Evolutionary conservation across 306 rosid species (phyloP), one percentile per base, ranked within the genome.

Genomic region (Leucaena leucocephala): DNA sequence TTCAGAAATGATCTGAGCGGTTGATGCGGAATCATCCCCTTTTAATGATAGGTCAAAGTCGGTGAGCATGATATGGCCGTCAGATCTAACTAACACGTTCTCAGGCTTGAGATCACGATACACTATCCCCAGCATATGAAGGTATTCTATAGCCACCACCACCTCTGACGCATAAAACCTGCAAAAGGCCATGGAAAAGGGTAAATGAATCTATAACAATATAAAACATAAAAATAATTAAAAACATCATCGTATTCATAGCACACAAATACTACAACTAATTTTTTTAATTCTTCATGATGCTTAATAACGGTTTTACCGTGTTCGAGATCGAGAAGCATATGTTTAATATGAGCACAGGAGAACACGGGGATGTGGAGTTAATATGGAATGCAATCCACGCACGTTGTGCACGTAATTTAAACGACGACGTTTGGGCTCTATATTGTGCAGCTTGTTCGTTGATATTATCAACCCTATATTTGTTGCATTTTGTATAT

Each of bases 111-210:
- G 84, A 85, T 92, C 97, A 72, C 97, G 97, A 75, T 92, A 92
- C 44, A 92, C 93, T 55, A 92, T 90, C 52, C 97, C 97, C 87
- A 90, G n/a, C 97, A 92, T 92, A 90, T 92, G 97, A 78, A 92
- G 97, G 83, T 92, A 92, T 74, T 92, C 97, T 7, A 92, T 71
- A 54, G 97, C 93, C 71, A 90, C 90, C 58, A 92, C 77, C 48
- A 92, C 93, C 83, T 92, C 97, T 8, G 96, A 87, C 13, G 92
- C 96, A 33, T 90, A 92, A 84, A 92, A 92, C 83, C 96, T 92
- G 92, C 11, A 46, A 54, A 74, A 44, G 50, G 38, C 40, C 66
- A 61, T 14, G 40, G 27, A 33, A n/a, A 33, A 33, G 17, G 33
- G 16, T 12, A 27, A 61, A 61, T 61, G 16, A 4, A 12, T 27